Evolutionary conservation across 192 early-diverging fungal genomes (phyloP), one percentile per base, ranked within the genome.

Genomic region (Coemansia sp.): DNA sequence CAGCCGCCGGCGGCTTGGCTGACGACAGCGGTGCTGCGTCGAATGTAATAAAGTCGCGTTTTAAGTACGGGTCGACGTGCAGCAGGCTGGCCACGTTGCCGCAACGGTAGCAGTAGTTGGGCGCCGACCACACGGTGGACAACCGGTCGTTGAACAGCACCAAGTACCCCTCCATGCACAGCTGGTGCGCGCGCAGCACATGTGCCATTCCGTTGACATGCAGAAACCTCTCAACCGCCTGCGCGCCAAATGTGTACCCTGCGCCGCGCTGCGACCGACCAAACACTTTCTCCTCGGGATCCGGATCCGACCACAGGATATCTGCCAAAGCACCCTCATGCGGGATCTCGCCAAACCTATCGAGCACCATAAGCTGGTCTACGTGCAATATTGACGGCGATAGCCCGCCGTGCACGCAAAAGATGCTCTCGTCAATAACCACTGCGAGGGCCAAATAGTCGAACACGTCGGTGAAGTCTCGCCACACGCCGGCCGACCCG

Each of bases 41-140:
- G n/a, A n/a, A n/a, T n/a, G n/a, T n/a, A n/a, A n/a, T n/a, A n/a
- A n/a, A n/a, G n/a, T n/a, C n/a, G n/a, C n/a, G n/a, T n/a, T n/a
- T n/a, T n/a, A n/a, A n/a, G n/a, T n/a, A n/a, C n/a, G n/a, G n/a
- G n/a, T n/a, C n/a, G n/a, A n/a, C n/a, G n/a, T 46, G 86, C 83
- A 96, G 88, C 54, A 99, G 91, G 33, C 92, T 91, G 9, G 94
- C 95, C 19, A 97, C 92, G 65, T 99, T 97, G 39, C 93, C 94
- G 64, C 96, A 98, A 23, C 96, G 84, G 76, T 98, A 98, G 68
- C 96, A 98, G 76, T 98, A 98, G 63, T 98, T 96, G 46, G 94
- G 94, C 12, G 94, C 95, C 37, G 89, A 91, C 96, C 96, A 97
- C 18, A 89, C 87, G 9, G 97, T 99, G 8, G 96, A 94, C 53